Base-by-base conservation (phyloP, 768 basidiomycete species). In the Tulasnella sp. region DNA sequence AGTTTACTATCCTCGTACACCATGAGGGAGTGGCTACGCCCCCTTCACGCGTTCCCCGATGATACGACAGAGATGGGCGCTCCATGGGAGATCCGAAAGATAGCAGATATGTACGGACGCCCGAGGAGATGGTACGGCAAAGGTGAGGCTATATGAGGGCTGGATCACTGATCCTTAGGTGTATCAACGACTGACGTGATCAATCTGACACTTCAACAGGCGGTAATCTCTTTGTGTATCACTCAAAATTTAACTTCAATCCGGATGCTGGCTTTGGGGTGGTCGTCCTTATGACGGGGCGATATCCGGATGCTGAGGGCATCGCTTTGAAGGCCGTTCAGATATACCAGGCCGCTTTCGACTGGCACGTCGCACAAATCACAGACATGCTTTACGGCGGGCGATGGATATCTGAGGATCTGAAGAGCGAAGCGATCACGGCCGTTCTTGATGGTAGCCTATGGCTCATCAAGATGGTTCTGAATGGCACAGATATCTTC, bases 1-100 rank as follows among this genome's bases (percentile, higher is more conserved):
- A 67, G 66, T 59, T 29, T 70, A 10, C 50, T 72, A 17, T 47
- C 64, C 0, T 62, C 58, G 26, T 63, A 66, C 34, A 58, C 69
- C 1, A 58, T 71, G 59, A 61, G 66, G 49, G 65, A 65, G 24
- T 74, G 73, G 73, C 42, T 73, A 10, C 65, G 63, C 2, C 61
- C 70, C 1, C 61, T 68, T 7, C 68, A 72, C 55, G 56, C 64
- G 3, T 73, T 69, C 21, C 68, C 69, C 21, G 64, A 66, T 49
- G 62, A 62, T 30, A 24, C 43, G 17, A 65, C 51, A 5, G 61
- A 65, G 48, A 27, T 61, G 2, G 65, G 65, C 1, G 49, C 62
- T 4, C 55, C 59, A 17, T 66, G 64, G 65, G 65, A 66, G 56
- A 66, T 65, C 41, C 9, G 56, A 30, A 65, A 65, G 51, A 4